Evolutionary conservation across 768 basidiomycete species (phyloP).

Genomic region (Boletus reticuloceps): DNA sequence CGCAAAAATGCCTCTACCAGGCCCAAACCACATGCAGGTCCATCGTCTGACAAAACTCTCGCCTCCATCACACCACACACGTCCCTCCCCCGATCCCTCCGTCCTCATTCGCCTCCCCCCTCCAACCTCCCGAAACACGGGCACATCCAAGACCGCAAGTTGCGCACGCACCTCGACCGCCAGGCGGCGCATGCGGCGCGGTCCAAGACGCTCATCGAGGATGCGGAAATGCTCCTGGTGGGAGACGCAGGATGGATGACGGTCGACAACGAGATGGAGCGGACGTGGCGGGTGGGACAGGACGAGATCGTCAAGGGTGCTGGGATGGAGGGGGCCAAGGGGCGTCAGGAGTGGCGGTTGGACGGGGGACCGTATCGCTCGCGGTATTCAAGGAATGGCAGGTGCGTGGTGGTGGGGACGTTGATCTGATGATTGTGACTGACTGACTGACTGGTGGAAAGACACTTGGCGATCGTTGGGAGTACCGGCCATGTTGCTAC

Average conservation of each 20-base stretch:
- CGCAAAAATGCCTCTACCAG: conserved; percentile 14
- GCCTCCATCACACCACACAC: conserved; percentile 60
- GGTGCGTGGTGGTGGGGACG: conserved; percentile 46
- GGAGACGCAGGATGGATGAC: conserved; percentile 74
- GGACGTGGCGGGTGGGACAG: conserved; percentile 88
- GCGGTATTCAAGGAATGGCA: conserved; percentile 88
- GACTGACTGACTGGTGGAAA: conserved; percentile 20
- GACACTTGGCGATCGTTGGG: conserved; percentile 86
- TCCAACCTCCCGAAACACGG: conserved; percentile 48
- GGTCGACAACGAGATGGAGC: conserved; percentile 76
- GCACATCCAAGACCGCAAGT: conserved; percentile 72
- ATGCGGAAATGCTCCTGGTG: conserved; percentile 68
- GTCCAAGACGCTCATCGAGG: conserved; percentile 58
- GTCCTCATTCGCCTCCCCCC: conserved; percentile 44
- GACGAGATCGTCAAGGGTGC: conserved; percentile 66
- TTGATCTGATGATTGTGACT: not conserved
- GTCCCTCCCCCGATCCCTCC: conserved; percentile 66
- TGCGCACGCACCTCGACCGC: conserved; percentile 65
- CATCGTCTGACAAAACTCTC: conserved; percentile 47
- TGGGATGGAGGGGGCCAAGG: conserved; percentile 72
- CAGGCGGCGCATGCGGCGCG: conserved; percentile 62
- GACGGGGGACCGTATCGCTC: conserved; percentile 84
- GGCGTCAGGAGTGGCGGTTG: conserved; percentile 74
- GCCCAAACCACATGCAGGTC: not conserved
- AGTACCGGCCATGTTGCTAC: conserved; percentile 84